Evolutionary conservation across 805 yeast species (phyloP), one percentile per base, ranked within the genome.

Genomic region (Starmerella geochares): DNA sequence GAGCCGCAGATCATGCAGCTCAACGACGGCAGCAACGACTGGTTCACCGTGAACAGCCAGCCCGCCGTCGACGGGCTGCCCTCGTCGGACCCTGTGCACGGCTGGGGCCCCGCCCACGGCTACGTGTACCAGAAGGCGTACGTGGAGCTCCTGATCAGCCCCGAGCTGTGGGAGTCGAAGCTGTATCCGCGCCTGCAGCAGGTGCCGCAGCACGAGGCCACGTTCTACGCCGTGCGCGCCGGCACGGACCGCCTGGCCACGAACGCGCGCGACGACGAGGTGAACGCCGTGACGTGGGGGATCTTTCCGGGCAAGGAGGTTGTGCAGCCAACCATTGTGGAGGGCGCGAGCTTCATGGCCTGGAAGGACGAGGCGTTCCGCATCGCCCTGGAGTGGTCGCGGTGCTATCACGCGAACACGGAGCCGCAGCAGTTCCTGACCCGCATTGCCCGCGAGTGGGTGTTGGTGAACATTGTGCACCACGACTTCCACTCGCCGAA

Each of bases 281-380:
- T 94, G 55, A 88, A 86, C 62, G 96, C 97, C 8, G 96, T 90
- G 50, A 90, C 97, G 17, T 90, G 97, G 97, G 97, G 97, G 55
- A 86, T 88, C 49, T 87, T 86, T 78, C 96, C 97, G 24, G 95
- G 95, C 33, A 83, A 82, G 62, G 96, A 90, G 68, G 83, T 90
- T 48, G 74, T 86, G 55, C 97, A 90, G 69, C 96, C 97, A 47
- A 90, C 97, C 0, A 86, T 90, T 64, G 96, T 90, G 19, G 97
- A 90, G 65, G 82, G 80, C 61, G 79, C 81, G 33, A 86, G 96
- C 2, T 90, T 90, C 67, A 70, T 88, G 59, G 97, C 97, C 13
- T 90, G 97, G 97, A 88, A 86, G 65, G 96, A 90, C 65, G 97
- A 90, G 67, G 90, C 90, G 35, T 90, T 75, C 73, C 74, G 86